A percentile compares a stretch with the other conserved stretches of the same genome.
Conservation (phyloP, 108 stramenopile species). For the Stephanodiscus triporus region DNA sequence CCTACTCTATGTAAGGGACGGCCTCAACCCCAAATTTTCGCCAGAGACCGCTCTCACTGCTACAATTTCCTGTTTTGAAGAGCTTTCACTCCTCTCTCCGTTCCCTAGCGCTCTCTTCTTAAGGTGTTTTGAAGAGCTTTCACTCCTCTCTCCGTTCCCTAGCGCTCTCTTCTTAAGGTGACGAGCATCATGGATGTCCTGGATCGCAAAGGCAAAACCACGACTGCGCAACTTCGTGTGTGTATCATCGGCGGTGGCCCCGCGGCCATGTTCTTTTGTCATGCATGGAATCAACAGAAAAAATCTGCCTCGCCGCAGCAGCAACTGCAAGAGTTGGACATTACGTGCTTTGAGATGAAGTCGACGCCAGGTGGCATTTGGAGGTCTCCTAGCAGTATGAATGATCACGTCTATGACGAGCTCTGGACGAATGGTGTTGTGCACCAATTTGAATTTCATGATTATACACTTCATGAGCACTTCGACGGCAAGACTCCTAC, state of each 20-base stretch:
- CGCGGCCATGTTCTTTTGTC: background rate
- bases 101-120: no score
- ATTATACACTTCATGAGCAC: background rate
- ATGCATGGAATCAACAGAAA: background rate
- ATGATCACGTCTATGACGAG: background rate
- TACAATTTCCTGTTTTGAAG: no score
- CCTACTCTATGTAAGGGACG: no score
- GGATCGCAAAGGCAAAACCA: constrained; percentile 1
- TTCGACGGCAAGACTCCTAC: background rate
- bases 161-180: constrained; percentile 16
- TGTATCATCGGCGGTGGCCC: background rate
- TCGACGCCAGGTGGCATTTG: background rate
- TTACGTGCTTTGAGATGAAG: background rate
- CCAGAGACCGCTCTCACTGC: no score
- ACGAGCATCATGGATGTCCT: background rate
- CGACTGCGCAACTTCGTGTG: background rate
- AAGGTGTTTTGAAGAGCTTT: no score
- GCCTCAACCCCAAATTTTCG: no score
- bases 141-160: no score
- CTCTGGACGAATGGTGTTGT: background rate
- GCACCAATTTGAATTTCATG: background rate
- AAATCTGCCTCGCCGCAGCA: no score
- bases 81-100: no score
- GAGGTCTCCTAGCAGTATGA: background rate
- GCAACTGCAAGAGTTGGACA: background rate